phyloP scores from a whole-genome alignment of 371 early-diverging fungal genomes.

The Mortierella sp. region DNA sequence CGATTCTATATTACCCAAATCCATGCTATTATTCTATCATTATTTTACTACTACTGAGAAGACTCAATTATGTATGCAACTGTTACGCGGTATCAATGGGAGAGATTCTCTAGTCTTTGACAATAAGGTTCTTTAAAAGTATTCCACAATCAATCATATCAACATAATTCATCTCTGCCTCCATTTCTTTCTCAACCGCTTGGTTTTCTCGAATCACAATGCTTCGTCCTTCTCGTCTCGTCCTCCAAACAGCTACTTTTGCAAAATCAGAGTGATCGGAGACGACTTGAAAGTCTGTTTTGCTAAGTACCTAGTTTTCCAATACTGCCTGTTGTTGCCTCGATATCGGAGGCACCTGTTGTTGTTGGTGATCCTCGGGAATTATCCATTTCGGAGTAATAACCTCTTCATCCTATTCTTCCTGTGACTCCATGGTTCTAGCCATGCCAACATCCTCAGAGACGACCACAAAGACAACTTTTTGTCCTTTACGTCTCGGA shows the following conservation, averaged over 20 bases:
- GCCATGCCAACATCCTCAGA: conserved; percentile 20
- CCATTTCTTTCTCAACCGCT: conserved; percentile 2
- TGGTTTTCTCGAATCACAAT: conserved; percentile 26
- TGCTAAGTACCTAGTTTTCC: conserved; percentile 29
- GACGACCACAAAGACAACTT: conserved; percentile 26
- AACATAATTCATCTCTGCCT: conserved; percentile 7
- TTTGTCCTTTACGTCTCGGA: conserved; percentile 30
- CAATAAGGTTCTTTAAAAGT: conserved; percentile 15
- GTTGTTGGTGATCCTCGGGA: conserved; percentile 1
- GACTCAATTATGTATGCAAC: not conserved
- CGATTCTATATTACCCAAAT: too few species aligned
- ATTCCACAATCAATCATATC: conserved; percentile 32
- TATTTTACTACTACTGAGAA: not conserved
- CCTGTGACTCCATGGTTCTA: conserved; percentile 26
- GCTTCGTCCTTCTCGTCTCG: conserved; percentile 22
- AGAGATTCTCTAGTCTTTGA: not conserved
- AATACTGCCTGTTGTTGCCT: conserved; percentile 14
- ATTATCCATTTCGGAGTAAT: conserved; percentile 20
- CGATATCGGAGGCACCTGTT: not conserved
- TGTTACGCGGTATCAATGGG: not conserved
- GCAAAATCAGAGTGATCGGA: conserved; percentile 37
- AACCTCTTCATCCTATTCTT: conserved; percentile 30
- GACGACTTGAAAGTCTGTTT: conserved; percentile 29
- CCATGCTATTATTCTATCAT: too few species aligned
- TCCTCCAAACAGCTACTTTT: conserved; percentile 29